Evolutionary conservation across 768 basidiomycete species (phyloP).

Genomic region (Pisolithus albus): DNA sequence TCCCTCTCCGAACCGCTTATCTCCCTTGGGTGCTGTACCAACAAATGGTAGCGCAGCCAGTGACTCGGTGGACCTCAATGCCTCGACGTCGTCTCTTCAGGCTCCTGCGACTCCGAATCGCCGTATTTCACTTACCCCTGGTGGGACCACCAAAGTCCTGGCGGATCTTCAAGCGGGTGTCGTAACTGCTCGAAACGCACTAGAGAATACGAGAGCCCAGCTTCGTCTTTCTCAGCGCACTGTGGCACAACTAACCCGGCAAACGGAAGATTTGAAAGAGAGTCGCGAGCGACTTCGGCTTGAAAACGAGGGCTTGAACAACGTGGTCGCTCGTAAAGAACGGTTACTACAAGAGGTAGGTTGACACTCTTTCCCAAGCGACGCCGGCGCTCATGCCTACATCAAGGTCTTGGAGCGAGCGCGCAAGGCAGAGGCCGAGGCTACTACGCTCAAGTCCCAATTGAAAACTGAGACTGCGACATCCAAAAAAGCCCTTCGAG

Average conservation of each 20-base stretch:
- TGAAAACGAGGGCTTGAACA: conserved; percentile 85
- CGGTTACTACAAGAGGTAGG: conserved; percentile 76
- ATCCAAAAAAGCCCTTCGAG: conserved; percentile 69
- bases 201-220: conserved; percentile 84
- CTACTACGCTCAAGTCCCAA: conserved; percentile 56
- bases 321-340: conserved; percentile 84
- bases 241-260: conserved; percentile 77
- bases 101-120: conserved; percentile 47
- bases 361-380: not conserved
- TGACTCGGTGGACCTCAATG: conserved; percentile 23
- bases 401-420: conserved; percentile 72
- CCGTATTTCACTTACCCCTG: conserved; percentile 57
- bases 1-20: conserved; percentile 31
- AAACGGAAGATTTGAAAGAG: conserved; percentile 86
- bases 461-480: conserved; percentile 67
- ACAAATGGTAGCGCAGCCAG: conserved; percentile 30
- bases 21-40: conserved; percentile 23
- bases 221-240: conserved; percentile 73
- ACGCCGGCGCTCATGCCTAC: conserved; percentile 1
- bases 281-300: conserved; percentile 72
- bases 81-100: conserved; percentile 33
- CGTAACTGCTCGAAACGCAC: conserved; percentile 65
- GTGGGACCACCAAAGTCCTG: conserved; percentile 81
- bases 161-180: conserved; percentile 84
- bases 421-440: conserved; percentile 78